A percentile compares a stretch with the other conserved stretches of the same genome.
These are phyloP conservation scores for Xylaria sp. DNA, from an alignment of 2,329 filamentous ascomycete species.

Conservation along the genomic window DNA sequence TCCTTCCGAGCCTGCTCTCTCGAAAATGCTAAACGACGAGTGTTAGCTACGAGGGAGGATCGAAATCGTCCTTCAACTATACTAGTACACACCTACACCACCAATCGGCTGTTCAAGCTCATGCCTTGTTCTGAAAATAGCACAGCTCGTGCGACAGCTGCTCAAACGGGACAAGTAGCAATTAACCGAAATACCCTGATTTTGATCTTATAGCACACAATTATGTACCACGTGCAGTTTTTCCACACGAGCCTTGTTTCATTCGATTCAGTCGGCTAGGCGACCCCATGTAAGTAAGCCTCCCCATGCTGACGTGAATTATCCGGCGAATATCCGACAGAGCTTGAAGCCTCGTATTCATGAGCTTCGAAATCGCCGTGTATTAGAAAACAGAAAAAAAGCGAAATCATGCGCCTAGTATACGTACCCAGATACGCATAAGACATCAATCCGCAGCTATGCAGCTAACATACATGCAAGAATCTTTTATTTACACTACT, in stretches of 20 bases:
- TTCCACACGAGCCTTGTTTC: constrained; percentile 6
- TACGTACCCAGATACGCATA: no score
- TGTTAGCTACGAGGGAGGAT: constrained; percentile 2
- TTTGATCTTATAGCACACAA: constrained; percentile 15
- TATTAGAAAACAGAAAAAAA: neutral
- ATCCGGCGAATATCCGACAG: neutral
- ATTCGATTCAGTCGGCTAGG: neutral
- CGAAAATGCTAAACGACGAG: constrained; percentile 6
- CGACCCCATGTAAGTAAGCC: neutral
- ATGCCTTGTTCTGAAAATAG: constrained; percentile 33
- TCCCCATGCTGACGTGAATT: neutral
- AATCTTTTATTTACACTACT: no score
- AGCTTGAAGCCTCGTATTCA: neutral
- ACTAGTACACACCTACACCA: neutral
- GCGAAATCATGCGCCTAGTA: neutral
- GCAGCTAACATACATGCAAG: no score
- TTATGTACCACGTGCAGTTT: constrained; percentile 12
- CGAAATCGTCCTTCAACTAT: neutral
- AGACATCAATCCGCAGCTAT: no score
- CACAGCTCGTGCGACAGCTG: constrained; percentile 19
- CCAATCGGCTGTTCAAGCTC: constrained; percentile 24
- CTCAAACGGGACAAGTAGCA: constrained; percentile 18
- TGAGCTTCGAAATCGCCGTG: neutral
- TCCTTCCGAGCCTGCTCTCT: constrained; percentile 6
- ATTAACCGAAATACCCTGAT: constrained; percentile 36